These are phyloP conservation scores for Colletotrichum sp. DNA, from an alignment of 2,329 filamentous ascomycete species.

Conservation along the genomic window DNA sequence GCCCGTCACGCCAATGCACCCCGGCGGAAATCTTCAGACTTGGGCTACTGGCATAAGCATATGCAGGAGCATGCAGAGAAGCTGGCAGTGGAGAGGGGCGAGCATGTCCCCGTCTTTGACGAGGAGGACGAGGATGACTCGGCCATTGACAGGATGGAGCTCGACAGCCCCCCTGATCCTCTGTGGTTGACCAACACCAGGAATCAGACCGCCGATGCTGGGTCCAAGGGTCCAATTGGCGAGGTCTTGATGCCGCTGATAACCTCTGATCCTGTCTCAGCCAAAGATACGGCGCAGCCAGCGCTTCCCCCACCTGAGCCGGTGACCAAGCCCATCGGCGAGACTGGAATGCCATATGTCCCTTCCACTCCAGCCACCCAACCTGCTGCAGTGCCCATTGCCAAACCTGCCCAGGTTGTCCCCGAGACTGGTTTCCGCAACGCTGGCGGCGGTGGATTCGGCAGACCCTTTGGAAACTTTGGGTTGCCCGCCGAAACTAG, in stretches of 20 bases:
- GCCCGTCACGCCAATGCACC: constrained; percentile 28
- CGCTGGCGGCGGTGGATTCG: constrained; percentile 38
- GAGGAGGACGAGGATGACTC: constrained; percentile 37
- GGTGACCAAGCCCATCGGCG: neutral
- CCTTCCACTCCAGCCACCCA: neutral
- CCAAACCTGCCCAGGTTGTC: constrained; percentile 36
- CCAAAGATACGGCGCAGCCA: neutral
- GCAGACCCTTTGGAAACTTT: constrained; percentile 47
- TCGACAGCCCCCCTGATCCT: constrained; percentile 42
- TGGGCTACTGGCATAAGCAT: constrained; percentile 78
- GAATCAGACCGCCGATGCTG: constrained; percentile 16
- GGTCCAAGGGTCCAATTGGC: constrained; percentile 15
- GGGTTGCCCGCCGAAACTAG: constrained; percentile 35
- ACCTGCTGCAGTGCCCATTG: constrained; percentile 22
- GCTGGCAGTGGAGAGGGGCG: constrained; percentile 52
- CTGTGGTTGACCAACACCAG: constrained; percentile 46
- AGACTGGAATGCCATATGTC: constrained; percentile 6
- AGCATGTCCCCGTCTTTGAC: constrained; percentile 23
- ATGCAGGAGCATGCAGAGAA: constrained; percentile 80
- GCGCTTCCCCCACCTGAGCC: constrained; percentile 7
- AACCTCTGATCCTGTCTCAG: neutral
- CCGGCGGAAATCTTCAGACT: constrained; percentile 66
- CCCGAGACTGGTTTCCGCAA: constrained; percentile 47
- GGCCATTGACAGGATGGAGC: constrained; percentile 48
- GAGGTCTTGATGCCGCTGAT: constrained; percentile 21